Percentiles rank a stretch among this genome's conserved stretches.
Conservation (phyloP, 2,329 filamentous ascomycete species). For the Diaporthe citriasiana region DNA sequence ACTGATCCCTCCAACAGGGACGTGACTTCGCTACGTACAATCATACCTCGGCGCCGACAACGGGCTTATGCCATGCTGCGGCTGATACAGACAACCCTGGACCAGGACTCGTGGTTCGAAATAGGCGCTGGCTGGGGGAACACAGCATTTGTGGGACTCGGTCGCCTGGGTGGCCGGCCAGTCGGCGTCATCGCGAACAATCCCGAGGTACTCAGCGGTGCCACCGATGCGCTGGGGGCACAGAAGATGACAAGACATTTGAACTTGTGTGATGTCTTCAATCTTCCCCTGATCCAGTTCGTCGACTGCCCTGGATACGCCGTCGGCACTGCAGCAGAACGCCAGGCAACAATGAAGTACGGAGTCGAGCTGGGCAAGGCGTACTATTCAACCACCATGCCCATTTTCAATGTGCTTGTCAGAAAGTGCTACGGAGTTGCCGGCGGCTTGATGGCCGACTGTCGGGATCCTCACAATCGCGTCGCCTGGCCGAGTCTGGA, state of each 20-base stretch:
- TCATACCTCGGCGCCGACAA: constrained; percentile 70
- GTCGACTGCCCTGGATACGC: constrained; percentile 57
- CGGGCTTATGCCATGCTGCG: constrained; percentile 72
- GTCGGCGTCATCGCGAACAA: constrained; percentile 73
- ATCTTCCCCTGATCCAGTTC: constrained; percentile 74
- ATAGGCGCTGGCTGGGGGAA: constrained; percentile 75
- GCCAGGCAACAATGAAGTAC: constrained; percentile 75
- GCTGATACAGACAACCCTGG: constrained; percentile 70
- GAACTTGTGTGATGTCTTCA: constrained; percentile 76
- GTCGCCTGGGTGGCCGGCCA: constrained; percentile 68
- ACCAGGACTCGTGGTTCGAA: constrained; percentile 71
- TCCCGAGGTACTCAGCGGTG: constrained; percentile 72
- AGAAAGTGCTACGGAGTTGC: constrained; percentile 74
- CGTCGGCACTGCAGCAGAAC: constrained; percentile 73
- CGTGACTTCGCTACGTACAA: constrained; percentile 63
- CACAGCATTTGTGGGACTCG: constrained; percentile 72
- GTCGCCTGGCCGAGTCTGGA: constrained; percentile 75
- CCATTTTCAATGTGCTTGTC: constrained; percentile 74
- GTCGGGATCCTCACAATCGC: constrained; percentile 70
- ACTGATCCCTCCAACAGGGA: constrained; percentile 65
- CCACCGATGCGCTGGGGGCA: constrained; percentile 71
- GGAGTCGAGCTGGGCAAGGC: constrained; percentile 72
- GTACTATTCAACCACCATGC: constrained; percentile 74
- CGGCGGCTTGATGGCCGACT: constrained; percentile 74
- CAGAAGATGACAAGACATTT: constrained; percentile 73